These are phyloP conservation scores for Spergularia azorica DNA, from an alignment of 179 eudicot species.

Conservation along the genomic window DNA sequence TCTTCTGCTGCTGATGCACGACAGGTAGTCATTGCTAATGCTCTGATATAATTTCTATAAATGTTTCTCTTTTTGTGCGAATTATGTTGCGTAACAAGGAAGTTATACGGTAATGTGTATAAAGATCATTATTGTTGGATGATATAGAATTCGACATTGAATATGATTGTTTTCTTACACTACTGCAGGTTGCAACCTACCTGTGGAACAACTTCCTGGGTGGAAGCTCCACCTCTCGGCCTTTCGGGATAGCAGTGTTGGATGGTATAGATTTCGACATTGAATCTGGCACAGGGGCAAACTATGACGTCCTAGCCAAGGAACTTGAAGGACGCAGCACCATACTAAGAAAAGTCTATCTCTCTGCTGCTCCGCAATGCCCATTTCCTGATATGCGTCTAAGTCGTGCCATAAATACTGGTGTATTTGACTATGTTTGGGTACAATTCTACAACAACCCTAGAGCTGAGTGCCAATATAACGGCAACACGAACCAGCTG, in stretches of 20 bases:
- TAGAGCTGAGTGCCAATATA: slow-evolving; percentile 39
- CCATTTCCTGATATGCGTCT: slow-evolving; percentile 43
- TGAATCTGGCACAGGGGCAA: slow-evolving; percentile 25
- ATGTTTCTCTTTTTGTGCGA: too few species aligned
- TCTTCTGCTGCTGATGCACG: slow-evolving; percentile 42
- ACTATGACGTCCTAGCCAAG: slow-evolving; percentile 40
- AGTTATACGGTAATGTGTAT: background rate
- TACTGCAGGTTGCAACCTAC: slow-evolving; percentile 26
- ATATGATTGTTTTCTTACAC: background rate
- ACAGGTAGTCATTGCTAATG: slow-evolving; percentile 5
- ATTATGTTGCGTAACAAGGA: background rate
- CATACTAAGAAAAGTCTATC: slow-evolving; percentile 28
- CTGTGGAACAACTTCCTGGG: slow-evolving; percentile 49
- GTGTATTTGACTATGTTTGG: slow-evolving; percentile 52
- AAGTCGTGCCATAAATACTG: slow-evolving; percentile 32
- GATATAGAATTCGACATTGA: background rate
- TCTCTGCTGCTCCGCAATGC: slow-evolving; percentile 54
- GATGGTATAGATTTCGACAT: slow-evolving; percentile 51
- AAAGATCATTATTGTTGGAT: too few species aligned
- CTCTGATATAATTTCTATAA: slow-evolving; percentile 22
- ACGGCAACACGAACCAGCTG: slow-evolving; percentile 31
- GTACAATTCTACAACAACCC: slow-evolving; percentile 62
- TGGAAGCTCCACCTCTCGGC: slow-evolving; percentile 31
- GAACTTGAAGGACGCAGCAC: slow-evolving; percentile 26
- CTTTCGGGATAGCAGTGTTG: slow-evolving; percentile 37